Conservation (phyloP, 176 grass and related monocot species). For the Aegilops longissima region DNA sequence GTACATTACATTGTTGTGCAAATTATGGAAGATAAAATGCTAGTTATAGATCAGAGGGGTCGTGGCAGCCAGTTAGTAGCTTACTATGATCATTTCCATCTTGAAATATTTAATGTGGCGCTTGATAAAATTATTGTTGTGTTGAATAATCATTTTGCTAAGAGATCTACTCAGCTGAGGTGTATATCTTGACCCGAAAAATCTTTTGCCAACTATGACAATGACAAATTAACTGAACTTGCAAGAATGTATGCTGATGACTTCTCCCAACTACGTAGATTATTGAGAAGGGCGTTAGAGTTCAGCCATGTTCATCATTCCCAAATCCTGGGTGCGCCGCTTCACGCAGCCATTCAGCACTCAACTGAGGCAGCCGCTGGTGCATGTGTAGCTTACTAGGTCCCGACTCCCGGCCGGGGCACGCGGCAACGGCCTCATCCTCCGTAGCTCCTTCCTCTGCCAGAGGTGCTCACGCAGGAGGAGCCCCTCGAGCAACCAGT, state of each 20-base stretch:
- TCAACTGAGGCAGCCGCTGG: too few species aligned
- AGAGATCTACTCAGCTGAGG: background rate
- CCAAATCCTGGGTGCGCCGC: too few species aligned
- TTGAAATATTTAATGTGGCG: background rate
- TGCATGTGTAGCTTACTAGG: too few species aligned
- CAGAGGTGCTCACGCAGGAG: too few species aligned
- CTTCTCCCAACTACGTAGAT: background rate
- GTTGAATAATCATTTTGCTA: background rate
- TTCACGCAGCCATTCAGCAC: too few species aligned
- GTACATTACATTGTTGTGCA: background rate
- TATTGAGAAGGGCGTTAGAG: too few species aligned
- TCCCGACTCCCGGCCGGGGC: too few species aligned
- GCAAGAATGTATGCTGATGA: background rate
- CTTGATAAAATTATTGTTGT: background rate
- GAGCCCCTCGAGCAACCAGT: too few species aligned
- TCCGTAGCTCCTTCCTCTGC: too few species aligned
- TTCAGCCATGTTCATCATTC: too few species aligned
- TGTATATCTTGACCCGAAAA: background rate
- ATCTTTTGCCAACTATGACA: background rate
- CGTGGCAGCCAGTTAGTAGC: background rate
- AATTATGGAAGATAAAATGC: background rate
- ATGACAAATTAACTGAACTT: background rate
- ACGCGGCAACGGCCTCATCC: too few species aligned
- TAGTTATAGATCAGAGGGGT: background rate
- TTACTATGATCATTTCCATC: background rate